Conservation (phyloP, 2,329 filamentous ascomycete species). For the Moelleriella libera region DNA sequence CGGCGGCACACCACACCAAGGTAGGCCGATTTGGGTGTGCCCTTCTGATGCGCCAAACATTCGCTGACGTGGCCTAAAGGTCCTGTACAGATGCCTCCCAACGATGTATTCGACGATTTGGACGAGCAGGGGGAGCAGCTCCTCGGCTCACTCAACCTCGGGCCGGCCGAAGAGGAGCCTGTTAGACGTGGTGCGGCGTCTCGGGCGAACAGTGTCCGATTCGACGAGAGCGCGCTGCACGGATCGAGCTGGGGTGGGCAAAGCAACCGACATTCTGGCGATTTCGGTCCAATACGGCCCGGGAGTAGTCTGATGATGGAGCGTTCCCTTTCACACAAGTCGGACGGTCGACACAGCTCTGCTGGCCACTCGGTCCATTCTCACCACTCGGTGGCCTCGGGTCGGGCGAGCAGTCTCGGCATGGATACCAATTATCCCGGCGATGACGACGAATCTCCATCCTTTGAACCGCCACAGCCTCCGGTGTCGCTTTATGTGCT, state of each 20-base stretch:
- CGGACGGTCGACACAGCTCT: constrained; percentile 87
- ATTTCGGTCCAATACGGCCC: constrained; percentile 65
- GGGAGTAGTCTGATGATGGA: constrained; percentile 82
- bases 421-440: constrained; percentile 57
- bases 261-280: constrained; percentile 66
- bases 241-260: constrained; percentile 70
- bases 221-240: constrained; percentile 90
- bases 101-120: constrained; percentile 78
- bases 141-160: constrained; percentile 69
- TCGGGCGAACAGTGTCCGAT: constrained; percentile 90
- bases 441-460: constrained; percentile 50
- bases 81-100: constrained; percentile 63
- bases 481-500: constrained; percentile 76
- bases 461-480: constrained; percentile 57
- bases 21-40: constrained; percentile 29
- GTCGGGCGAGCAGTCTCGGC: constrained; percentile 76
- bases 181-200: constrained; percentile 77
- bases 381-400: constrained; percentile 57
- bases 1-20: constrained; percentile 73
- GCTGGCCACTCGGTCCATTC: constrained; percentile 67
- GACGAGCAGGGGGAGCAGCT: constrained; percentile 75
- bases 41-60: no score
- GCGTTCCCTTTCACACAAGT: constrained; percentile 84
- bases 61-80: constrained; percentile 33
- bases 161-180: constrained; percentile 68